These are phyloP conservation scores for Cercophora samala DNA, from an alignment of 495 filamentous ascomycete genomes.

Conservation along the genomic window DNA sequence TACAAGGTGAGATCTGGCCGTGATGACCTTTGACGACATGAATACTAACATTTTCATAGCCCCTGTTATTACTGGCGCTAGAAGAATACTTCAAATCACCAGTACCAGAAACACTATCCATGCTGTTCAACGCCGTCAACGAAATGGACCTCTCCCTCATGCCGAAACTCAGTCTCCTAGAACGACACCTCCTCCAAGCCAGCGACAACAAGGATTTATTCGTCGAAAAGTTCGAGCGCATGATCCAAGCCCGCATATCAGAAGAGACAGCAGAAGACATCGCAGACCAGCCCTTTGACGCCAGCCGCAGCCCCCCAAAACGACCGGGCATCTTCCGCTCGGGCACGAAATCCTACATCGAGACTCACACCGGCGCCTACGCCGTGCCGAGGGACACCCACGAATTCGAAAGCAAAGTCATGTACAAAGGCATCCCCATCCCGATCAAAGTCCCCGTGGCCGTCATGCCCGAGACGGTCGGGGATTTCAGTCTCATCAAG, in stretches of 20 bases:
- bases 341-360: slow-evolving; percentile 53
- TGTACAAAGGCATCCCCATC: slow-evolving; percentile 92
- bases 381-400: slow-evolving; percentile 86
- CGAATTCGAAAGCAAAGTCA: slow-evolving; percentile 90
- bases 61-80: slow-evolving; percentile 86
- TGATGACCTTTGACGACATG: not conserved
- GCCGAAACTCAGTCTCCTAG: slow-evolving; percentile 78
- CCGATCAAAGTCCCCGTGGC: slow-evolving; percentile 94
- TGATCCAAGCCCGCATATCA: slow-evolving; percentile 67
- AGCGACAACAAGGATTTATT: slow-evolving; percentile 96
- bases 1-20: slow-evolving; percentile 70
- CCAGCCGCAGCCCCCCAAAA: slow-evolving; percentile 47
- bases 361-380: slow-evolving; percentile 50
- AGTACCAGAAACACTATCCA: slow-evolving; percentile 80
- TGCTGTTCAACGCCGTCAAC: slow-evolving; percentile 89
- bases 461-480: slow-evolving; percentile 90
- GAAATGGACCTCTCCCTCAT: slow-evolving; percentile 94
- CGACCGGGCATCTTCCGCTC: slow-evolving; percentile 49
- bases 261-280: slow-evolving; percentile 46
- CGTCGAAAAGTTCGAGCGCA: slow-evolving; percentile 93
- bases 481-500: slow-evolving; percentile 96
- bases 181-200: slow-evolving; percentile 80
- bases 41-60: slow-evolving; percentile 51
- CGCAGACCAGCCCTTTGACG: slow-evolving; percentile 42
- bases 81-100: slow-evolving; percentile 98